Conservation (phyloP, 2,329 filamentous ascomycete species). For the Botrytis fragariae region DNA sequence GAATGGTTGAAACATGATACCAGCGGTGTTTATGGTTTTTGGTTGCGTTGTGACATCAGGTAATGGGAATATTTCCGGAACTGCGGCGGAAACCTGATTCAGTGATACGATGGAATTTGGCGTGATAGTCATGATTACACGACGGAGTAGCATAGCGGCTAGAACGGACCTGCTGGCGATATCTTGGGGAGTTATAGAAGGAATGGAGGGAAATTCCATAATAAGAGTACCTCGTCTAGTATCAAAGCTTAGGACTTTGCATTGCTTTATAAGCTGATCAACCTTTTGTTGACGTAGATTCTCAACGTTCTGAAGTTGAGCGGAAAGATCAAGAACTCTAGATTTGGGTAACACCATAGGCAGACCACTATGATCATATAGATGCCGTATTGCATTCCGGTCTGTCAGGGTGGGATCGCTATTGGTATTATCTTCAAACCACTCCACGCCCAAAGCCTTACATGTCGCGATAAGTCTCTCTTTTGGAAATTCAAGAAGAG, state of each 20-base stretch:
- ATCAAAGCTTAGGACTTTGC: conserved; percentile 40
- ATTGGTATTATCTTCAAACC: conserved; percentile 88
- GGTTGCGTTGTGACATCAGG: neutral
- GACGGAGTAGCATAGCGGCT: conserved; percentile 47
- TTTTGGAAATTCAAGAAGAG: conserved; percentile 70
- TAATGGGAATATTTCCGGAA: neutral
- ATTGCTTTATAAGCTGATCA: conserved; percentile 50
- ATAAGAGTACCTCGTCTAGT: conserved; percentile 40
- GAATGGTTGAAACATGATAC: conserved; percentile 29
- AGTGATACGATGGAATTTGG: conserved; percentile 46
- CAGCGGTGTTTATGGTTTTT: conserved; percentile 23
- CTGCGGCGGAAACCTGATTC: conserved; percentile 42
- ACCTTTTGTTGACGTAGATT: conserved; percentile 51
- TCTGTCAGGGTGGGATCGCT: conserved; percentile 70
- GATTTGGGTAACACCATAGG: conserved; percentile 68
- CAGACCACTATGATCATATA: conserved; percentile 57
- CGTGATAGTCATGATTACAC: conserved; percentile 49
- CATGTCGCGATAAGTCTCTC: conserved; percentile 73
- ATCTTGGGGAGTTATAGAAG: neutral
- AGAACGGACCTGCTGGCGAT: conserved; percentile 27
- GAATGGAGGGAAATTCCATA: conserved; percentile 23
- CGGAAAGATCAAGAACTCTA: conserved; percentile 60
- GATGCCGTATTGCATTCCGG: conserved; percentile 75
- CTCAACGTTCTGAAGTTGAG: conserved; percentile 46
- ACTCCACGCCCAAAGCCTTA: conserved; percentile 61